Percentiles rank a stretch among this genome's conserved stretches.
These are phyloP conservation scores for Willaertia magna DNA, from an alignment of 208 protist species.

Conservation along the genomic window DNA sequence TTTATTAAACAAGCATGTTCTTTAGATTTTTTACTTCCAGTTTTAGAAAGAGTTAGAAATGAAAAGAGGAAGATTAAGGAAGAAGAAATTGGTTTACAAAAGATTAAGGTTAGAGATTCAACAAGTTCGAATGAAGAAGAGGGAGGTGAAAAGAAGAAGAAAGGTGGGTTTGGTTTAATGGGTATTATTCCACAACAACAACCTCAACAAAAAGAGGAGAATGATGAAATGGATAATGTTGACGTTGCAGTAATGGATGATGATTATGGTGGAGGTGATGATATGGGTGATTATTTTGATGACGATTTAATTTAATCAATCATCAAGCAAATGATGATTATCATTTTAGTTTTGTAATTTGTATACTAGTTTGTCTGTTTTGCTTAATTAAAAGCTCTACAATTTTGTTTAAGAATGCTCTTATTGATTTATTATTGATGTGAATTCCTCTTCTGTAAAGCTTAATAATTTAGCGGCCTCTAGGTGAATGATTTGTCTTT, in stretches of 20 bases:
- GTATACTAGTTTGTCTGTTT: too few relatives aligned
- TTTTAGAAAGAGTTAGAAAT: neutral
- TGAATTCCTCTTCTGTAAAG: slow-evolving; percentile 67
- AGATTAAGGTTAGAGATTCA: neutral
- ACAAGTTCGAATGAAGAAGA: neutral
- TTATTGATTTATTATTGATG: neutral
- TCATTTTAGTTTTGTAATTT: too few relatives aligned
- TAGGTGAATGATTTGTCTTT: slow-evolving; percentile 73
- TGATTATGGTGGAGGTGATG: neutral
- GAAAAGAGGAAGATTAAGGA: neutral
- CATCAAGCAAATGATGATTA: too few relatives aligned
- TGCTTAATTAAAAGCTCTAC: too few relatives aligned
- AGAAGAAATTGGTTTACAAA: neutral
- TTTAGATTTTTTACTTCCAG: neutral
- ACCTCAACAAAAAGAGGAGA: too few relatives aligned
- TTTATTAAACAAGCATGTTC: neutral
- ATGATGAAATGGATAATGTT: neutral
- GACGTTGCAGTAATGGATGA: neutral
- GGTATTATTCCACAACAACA: too few relatives aligned
- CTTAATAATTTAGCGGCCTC: slow-evolving; percentile 56
- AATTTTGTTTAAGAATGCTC: too few relatives aligned
- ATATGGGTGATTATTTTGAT: neutral
- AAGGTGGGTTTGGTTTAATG: neutral
- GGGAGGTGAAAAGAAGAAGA: neutral
- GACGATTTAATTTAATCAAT: too few relatives aligned